Evolutionary conservation across 805 yeast genomes (phyloP), one percentile per base, ranked within the genome.

Genomic region (Myxozyma neglecta): DNA sequence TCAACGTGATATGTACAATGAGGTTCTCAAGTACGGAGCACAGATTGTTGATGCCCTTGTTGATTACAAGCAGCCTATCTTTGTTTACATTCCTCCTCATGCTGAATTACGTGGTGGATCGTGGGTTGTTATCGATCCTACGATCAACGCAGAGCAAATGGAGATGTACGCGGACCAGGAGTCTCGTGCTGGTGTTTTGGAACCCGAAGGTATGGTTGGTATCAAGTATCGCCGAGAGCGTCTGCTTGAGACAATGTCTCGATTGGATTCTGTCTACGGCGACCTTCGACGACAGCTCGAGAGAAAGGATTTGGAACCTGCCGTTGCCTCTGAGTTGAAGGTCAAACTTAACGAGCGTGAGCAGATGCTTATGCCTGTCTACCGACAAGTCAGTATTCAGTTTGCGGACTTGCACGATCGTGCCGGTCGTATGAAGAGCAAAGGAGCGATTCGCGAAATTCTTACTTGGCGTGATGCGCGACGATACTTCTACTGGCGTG

Each of bases 101-200:
- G 99, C 98, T 76, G 99, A 94, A 78, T 83, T 94, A 70, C 89
- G 99, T 84, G 99, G 99, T 81, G 99, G 99, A 75, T 93, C 99
- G 32, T 94, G 99, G 99, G 99, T 96, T 59, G 99, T 94, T 69
- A 97, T 94, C 74, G 99, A 94, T 77, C 97, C 99, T 67, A 90
- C 97, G 54, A 94, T 94, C 79, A 94, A 96, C 77, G 77, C 88
- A 51, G 97, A 92, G 66, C 90, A 90, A 89, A 96, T 94, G 97
- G 99, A 94, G 80, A 93, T 94, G 97, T 94, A 93, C 72, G 98
- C 98, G 24, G 99, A 96, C 76, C 87, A 84, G 54, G 94, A 94
- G 57, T 83, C 98, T 10, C 85, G 99, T 75, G 99, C 91, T 45
- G 98, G 99, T 85, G 97, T 94, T 62, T 81, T 96, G 74, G 99